A percentile compares a stretch with the other conserved stretches of the same genome.
Evolutionary conservation across 345 rosid genomes (phyloP).

Genomic region (Gossypium turneri): DNA sequence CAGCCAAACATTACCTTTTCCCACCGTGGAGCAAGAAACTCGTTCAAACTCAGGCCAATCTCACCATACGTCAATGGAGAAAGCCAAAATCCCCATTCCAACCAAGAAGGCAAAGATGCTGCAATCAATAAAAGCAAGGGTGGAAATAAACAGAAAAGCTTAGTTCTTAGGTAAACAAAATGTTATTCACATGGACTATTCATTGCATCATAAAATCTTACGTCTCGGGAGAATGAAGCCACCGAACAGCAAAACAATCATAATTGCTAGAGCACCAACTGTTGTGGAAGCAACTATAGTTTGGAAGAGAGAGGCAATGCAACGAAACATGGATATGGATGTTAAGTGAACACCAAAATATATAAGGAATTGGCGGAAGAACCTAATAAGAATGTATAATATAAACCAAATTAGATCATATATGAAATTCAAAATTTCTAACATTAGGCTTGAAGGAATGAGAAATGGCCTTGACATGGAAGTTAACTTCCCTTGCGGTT

Average conservation of each 20-base stretch:
- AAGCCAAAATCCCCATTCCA: conserved; percentile 77
- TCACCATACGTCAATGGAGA: conserved; percentile 68
- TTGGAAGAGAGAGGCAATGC: conserved; percentile 54
- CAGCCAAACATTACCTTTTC: conserved; percentile 40
- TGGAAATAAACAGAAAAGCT: not conserved
- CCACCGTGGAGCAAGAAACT: conserved; percentile 78
- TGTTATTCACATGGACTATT: not conserved
- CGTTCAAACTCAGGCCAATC: conserved; percentile 61
- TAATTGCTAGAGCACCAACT: conserved; percentile 39
- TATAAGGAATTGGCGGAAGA: conserved; percentile 45
- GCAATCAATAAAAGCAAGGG: conserved; percentile 18
- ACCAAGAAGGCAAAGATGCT: conserved; percentile 70
- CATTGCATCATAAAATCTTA: conserved; percentile 24
- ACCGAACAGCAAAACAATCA: conserved; percentile 40
- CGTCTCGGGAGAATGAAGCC: conserved; percentile 62
- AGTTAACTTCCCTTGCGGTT: not conserved
- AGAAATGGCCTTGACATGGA: not conserved
- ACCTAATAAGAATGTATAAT: conserved; percentile 33
- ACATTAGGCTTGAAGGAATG: not conserved
- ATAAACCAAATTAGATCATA: not conserved
- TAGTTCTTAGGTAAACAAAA: not conserved
- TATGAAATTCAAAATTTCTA: not conserved
- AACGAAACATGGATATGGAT: conserved; percentile 67
- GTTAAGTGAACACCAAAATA: conserved; percentile 52
- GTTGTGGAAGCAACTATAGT: conserved; percentile 46